Evolutionary conservation across 345 rosid species (phyloP), one percentile per base, ranked within the genome.

Genomic region (Turnera subulata): DNA sequence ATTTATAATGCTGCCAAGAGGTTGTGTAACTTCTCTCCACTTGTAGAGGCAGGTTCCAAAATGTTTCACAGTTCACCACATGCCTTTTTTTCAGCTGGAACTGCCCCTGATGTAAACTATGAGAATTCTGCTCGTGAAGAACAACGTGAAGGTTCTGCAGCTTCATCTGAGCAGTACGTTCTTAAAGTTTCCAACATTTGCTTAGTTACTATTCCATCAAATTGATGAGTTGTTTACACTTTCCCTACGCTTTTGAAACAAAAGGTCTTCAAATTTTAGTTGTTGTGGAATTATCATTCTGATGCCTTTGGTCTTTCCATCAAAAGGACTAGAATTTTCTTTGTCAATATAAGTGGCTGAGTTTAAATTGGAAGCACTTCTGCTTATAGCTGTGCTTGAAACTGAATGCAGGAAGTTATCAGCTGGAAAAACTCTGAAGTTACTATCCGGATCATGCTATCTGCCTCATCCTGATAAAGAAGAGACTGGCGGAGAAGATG

Each of bases 401-500:
- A 32, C 32, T 67, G 43, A 35, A 24, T 46, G 43, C 77, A 86
- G 95, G 71, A 80, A 70, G 61, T 65, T 49, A 62, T 56, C 77
- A 56, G 55, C 71, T 40, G 69, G 76, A 12, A 85, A 81, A 70
- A 72, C 73, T 8, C 56, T 87, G 75, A 88, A 81, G 80, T 79
- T 93, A 55, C 69, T 85, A 49, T 93, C 99, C 6, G 99, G 90
- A 45, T 89, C 96, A 0, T 93, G 90, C 76, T 93, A 73, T 69
- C 72, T 93, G 45, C 99, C 99, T 1, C 97, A 93, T 87, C 99
- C 99, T 63, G 99, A 89, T 63, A 93, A 93, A 79, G 99, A 89
- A 69, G 90, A 81, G 43, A 89, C 97, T 17, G 99, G 99, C n/a
- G 99, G 99, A 52, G 99, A 93, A 72, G 99, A 93, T 84, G 99